Evolutionary conservation across 768 basidiomycete genomes (phyloP).

Genomic region (Mycena venus): DNA sequence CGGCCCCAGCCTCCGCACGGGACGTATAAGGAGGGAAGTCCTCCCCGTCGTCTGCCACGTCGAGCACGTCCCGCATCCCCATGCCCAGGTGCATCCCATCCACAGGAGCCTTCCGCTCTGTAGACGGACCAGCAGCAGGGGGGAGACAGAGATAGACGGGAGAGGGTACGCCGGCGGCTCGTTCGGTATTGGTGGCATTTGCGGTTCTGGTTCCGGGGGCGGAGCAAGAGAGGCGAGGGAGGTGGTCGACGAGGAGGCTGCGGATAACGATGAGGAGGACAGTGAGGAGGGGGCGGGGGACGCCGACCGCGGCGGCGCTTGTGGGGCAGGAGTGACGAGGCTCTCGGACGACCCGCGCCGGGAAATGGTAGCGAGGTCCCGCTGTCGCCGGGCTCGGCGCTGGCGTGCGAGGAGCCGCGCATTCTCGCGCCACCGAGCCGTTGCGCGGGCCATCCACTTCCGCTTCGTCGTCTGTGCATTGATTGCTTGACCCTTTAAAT

Average conservation of each 20-base stretch:
- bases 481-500: no score
- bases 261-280: not conserved
- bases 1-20: not conserved
- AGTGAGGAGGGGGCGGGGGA: no score
- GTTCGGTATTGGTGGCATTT: not conserved
- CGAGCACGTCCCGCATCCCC: not conserved
- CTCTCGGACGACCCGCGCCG: constrained; percentile 31
- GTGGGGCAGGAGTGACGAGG: constrained; percentile 45
- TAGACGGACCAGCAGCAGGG: not conserved
- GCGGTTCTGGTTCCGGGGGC: not conserved
- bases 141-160: not conserved
- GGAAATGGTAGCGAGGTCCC: no score
- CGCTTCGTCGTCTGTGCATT: no score
- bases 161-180: constrained; percentile 23
- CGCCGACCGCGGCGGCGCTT: no score
- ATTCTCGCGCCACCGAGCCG: constrained; percentile 77
- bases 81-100: not conserved
- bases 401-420: constrained; percentile 72
- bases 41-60: not conserved
- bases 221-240: not conserved
- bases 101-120: not conserved
- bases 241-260: not conserved
- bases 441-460: constrained; percentile 74
- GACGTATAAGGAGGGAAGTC: constrained; percentile 24
- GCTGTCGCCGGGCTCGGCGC: constrained; percentile 60